Evolutionary conservation across 169 alveolate genomes (phyloP).

Genomic region (Plasmodium vivax): DNA sequence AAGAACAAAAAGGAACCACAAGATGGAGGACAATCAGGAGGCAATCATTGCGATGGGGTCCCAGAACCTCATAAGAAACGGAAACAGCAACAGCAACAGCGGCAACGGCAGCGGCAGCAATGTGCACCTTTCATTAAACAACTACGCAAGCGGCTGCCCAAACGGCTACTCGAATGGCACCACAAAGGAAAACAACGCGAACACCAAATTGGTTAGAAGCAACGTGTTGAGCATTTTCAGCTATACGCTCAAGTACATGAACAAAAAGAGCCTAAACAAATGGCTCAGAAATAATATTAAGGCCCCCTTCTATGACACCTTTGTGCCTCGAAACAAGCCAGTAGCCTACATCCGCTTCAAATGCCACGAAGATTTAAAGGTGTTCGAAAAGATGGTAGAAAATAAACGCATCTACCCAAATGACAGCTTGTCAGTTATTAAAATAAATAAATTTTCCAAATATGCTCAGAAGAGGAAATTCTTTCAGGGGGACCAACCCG

Average conservation of each 20-base stretch:
- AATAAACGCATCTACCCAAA: slow-evolving; percentile 55
- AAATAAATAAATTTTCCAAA: slow-evolving; percentile 35
- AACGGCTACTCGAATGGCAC: not conserved
- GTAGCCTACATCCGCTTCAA: slow-evolving; percentile 63
- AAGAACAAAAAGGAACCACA: not conserved
- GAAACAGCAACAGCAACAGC: slow-evolving; percentile 7
- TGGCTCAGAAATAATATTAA: slow-evolving; percentile 69
- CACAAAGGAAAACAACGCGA: not conserved
- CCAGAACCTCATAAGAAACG: not conserved
- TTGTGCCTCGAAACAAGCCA: slow-evolving; percentile 56
- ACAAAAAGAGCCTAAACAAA: slow-evolving; percentile 57
- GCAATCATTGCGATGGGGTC: slow-evolving; percentile 17
- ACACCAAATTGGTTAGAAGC: slow-evolving; percentile 21
- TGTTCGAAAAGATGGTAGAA: slow-evolving; percentile 66
- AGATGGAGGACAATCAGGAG: slow-evolving; percentile 16
- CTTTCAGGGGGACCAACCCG: not conserved
- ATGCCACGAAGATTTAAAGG: slow-evolving; percentile 25
- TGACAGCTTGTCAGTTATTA: slow-evolving; percentile 60
- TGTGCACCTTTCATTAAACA: slow-evolving; percentile 39
- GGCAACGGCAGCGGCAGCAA: not conserved
- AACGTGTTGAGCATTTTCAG: slow-evolving; percentile 73
- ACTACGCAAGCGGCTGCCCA: not conserved
- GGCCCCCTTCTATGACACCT: slow-evolving; percentile 58
- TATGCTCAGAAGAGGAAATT: slow-evolving; percentile 28
- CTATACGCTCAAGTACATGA: slow-evolving; percentile 68